phyloP scores from a whole-genome alignment of 1,284 basidiomycete species.

The Ganoderma lucidum region DNA sequence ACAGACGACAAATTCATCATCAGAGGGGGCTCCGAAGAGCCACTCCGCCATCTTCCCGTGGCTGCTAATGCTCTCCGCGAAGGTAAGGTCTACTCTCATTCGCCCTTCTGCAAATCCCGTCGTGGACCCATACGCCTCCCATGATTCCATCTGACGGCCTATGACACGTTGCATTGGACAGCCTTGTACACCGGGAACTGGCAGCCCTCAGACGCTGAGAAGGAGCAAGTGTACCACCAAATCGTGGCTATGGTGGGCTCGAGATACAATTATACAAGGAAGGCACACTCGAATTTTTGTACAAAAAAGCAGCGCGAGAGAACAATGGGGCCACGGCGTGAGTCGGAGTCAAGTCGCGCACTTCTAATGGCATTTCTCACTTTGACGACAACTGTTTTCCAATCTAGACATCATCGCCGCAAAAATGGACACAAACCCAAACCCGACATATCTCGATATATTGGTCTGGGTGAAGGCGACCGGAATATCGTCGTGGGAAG shows the following conservation, averaged over 20 bases:
- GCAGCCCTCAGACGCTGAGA: neutral
- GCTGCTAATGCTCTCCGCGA: neutral
- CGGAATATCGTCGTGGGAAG: neutral
- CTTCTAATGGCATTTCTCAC: neutral
- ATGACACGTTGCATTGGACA: neutral
- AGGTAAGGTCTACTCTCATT: neutral
- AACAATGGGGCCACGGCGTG: neutral
- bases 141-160: neutral
- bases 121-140: neutral
- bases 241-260: neutral
- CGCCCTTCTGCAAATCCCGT: neutral
- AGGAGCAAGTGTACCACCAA: neutral
- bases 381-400: neutral
- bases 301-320: neutral
- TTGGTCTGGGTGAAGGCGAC: neutral
- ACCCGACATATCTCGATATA: neutral
- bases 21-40: too few species aligned
- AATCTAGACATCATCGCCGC: neutral
- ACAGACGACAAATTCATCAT: neutral
- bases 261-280: neutral
- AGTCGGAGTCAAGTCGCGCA: neutral
- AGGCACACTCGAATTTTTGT: neutral
- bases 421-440: neutral
- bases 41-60: neutral
- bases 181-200: neutral